phyloP scores from a whole-genome alignment of 78 protist genomes.

The Dictyostelium purpureum region DNA sequence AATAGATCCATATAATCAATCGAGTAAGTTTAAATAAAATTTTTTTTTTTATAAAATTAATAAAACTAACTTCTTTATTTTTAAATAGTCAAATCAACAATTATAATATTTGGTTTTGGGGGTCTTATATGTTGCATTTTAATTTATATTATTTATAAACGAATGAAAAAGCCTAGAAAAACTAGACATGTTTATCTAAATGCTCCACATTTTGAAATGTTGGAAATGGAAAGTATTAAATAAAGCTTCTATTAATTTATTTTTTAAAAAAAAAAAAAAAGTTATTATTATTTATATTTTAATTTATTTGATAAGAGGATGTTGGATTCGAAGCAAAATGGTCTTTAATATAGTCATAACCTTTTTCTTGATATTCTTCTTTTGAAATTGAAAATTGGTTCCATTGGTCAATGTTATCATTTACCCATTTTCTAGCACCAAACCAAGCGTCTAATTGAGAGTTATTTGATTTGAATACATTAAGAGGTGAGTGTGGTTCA shows the following conservation, averaged over 20 bases:
- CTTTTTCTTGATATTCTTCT: conserved; percentile 71
- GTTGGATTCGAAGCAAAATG: conserved; percentile 67
- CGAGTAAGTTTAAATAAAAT: no score
- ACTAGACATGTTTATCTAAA: background rate
- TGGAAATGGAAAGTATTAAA: background rate
- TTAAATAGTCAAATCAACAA: no score
- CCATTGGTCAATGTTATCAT: conserved; percentile 23
- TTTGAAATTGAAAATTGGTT: background rate
- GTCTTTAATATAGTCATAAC: conserved; percentile 47
- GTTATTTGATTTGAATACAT: conserved; percentile 1
- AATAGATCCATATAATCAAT: no score
- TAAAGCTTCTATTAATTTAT: background rate
- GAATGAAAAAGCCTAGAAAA: background rate
- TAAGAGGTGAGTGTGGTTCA: conserved; percentile 15
- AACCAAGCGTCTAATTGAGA: conserved; percentile 30
- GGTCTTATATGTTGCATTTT: no score
- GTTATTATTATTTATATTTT: background rate
- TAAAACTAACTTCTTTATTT: no score
- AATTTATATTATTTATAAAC: no score
- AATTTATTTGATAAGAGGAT: background rate
- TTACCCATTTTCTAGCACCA: conserved; percentile 64
- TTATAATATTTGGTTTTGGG: no score
- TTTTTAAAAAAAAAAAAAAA: background rate
- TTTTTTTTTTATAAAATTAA: no score
- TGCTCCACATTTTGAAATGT: background rate